phyloP scores from a whole-genome alignment of 371 early-diverging fungal genomes.

The Batkoa obscura region DNA sequence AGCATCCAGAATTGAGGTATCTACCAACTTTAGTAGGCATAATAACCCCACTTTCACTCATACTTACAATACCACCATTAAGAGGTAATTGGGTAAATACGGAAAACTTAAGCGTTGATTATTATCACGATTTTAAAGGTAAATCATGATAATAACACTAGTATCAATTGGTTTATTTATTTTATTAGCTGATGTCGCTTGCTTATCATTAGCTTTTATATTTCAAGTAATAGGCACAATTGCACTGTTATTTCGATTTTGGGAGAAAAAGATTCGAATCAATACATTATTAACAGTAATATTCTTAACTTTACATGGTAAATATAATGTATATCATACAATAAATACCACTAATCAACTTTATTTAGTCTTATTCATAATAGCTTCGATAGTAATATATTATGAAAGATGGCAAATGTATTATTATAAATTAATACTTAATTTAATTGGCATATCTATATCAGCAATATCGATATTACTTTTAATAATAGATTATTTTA shows the following conservation, averaged over 20 bases:
- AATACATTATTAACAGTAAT: not conserved
- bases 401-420: not conserved
- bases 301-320: not conserved
- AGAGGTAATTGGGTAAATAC: not conserved
- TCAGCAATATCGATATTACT: not conserved
- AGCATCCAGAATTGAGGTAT: not conserved
- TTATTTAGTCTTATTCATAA: not conserved
- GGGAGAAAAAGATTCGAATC: not conserved
- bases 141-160: not conserved
- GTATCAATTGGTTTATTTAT: too few relatives aligned
- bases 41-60: not conserved
- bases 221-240: not conserved
- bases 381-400: not conserved
- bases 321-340: not conserved
- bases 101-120: not conserved
- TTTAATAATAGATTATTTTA: conserved; percentile 4
- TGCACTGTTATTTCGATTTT: conserved; percentile 3
- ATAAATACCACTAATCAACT: not conserved
- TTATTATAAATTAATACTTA: not conserved
- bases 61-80: conserved; percentile 1
- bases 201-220: not conserved
- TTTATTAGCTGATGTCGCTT: too few relatives aligned
- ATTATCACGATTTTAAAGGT: not conserved
- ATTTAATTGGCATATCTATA: not conserved
- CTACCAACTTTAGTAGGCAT: conserved; percentile 2